Evolutionary conservation across 495 filamentous ascomycete species (phyloP).

Genomic region (Aspergillus carlsbadensis): DNA sequence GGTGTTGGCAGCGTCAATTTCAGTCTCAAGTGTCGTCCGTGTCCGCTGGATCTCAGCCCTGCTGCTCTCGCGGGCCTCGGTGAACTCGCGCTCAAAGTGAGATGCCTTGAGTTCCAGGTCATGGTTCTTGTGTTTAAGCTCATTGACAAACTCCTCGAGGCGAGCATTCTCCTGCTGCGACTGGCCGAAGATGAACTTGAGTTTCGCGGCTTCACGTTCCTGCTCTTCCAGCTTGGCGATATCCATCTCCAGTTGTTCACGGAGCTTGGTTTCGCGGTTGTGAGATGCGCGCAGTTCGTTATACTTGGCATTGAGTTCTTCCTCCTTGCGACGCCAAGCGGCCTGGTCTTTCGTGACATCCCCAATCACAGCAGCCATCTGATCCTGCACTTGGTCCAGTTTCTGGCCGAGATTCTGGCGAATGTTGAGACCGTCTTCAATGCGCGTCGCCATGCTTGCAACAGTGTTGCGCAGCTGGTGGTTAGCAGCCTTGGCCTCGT

Average conservation of each 20-base stretch:
- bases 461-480: slow-evolving; percentile 63
- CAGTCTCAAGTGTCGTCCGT: slow-evolving; percentile 71
- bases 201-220: slow-evolving; percentile 64
- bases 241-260: slow-evolving; percentile 77
- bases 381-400: slow-evolving; percentile 77
- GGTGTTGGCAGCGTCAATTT: slow-evolving; percentile 77
- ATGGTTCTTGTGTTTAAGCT: slow-evolving; percentile 66
- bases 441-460: slow-evolving; percentile 66
- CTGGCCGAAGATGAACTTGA: slow-evolving; percentile 55
- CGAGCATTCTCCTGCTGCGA: slow-evolving; percentile 54
- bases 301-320: slow-evolving; percentile 69
- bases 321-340: slow-evolving; percentile 68
- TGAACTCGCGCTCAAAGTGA: slow-evolving; percentile 77
- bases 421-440: slow-evolving; percentile 79
- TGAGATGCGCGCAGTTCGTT: slow-evolving; percentile 77
- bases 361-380: slow-evolving; percentile 73
- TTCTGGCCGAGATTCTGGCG: slow-evolving; percentile 77
- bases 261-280: slow-evolving; percentile 71
- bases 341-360: slow-evolving; percentile 79
- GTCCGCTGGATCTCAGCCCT: slow-evolving; percentile 76
- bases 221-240: slow-evolving; percentile 72
- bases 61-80: slow-evolving; percentile 74
- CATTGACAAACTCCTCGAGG: slow-evolving; percentile 62
- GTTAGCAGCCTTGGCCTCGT: slow-evolving; percentile 54
- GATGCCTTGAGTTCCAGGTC: slow-evolving; percentile 59